Evolutionary conservation across 257 asterid genomes (phyloP), one percentile per base, ranked within the genome.

Genomic region (Rehmannia glutinosa): DNA sequence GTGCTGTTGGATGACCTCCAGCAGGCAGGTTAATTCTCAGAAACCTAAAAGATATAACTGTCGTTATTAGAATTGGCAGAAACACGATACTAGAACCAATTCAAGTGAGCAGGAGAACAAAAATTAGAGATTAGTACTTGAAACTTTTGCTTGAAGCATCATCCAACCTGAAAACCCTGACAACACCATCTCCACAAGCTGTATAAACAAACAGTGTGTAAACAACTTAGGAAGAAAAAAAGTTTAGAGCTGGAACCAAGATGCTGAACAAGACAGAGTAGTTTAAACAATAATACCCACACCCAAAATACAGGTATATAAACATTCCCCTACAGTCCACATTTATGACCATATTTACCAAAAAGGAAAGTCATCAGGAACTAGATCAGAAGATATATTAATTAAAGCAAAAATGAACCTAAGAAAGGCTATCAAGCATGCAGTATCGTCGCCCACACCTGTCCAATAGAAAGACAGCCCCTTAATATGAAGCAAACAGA

Each of bases 131-230:
- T 52, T 13, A 78, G 56, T 94, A 94, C 99, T 94, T 94, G 82
- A 94, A 94, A 77, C 99, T 94, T 87, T 88, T 94, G 83, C 93
- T 87, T 58, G 93, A 68, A 45, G 82, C 98, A 71, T 94, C 98
- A 64, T 93, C 99, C 95, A 93, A 73, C 81, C 75, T 87, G 91
- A 93, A 93, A 71, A 93, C 83, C 91, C 99, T 82, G 69, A 90
- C 80, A 78, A 85, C 77, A 23, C 96, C 95, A 69, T 94, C 99
- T 62, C 86, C 94, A 61, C 98, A 94, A 72, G 96, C 99, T 90
- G 96, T 61, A 56, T 4, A 47, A 57, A 68, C 60, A 68, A 70
- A 42, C 64, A 68, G 57, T 23, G 23, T 21, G 47, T 50, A 56
- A 20, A 42, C 9, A 51, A 43, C 67, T 43, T 63, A 54, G 63